Base-by-base conservation (phyloP, 257 asterid genomes). In the Rehmannia glutinosa region DNA sequence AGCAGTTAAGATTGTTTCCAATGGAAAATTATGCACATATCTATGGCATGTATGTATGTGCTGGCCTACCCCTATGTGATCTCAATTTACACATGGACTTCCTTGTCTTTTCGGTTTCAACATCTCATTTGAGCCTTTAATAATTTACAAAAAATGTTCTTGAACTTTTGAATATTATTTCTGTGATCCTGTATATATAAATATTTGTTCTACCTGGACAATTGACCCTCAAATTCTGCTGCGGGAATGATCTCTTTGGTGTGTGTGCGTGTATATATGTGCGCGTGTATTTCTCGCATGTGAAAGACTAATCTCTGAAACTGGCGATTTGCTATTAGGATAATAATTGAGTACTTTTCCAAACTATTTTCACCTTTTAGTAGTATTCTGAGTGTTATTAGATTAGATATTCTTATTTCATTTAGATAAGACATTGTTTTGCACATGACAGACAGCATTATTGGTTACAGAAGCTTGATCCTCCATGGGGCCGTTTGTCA, bases 91-190 rank as follows among this genome's bases (percentile, higher is more conserved):
- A 7, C 17, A 8, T 23, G n/a, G 61, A 52, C 45, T 21, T 45
- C 61, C 54, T 53, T 62, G 28, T 38, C 36, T 3, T 19, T 41
- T 65, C 1, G 6, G n/a, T 33, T 66, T 30, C 57, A 53, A 13
- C 63, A 64, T 69, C 73, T 64, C 39, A 25, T 57, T 41, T 57
- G 73, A 69, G 62, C 51, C 64, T 57, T 60, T 63, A 38, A 28
- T 47, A 13, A 33, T 52, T 53, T 42, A n/a, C 8, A 42, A 30
- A 63, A 60, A 49, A 11, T 45, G 28, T 64, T 15, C 71, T 21
- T 33, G 55, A 10, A 4, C 16, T 42, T 65, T 36, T 50, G 46
- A 13, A 45, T 21, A 42, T 21, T 54, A 30, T 30, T 56, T 68
- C 55, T 4, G 13, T 21, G 60, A 12, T 33, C 71, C 54, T 68